Evolutionary conservation across 2,329 filamentous ascomycete species (phyloP), one percentile per base, ranked within the genome.

Genomic region (Penicillium sp.): DNA sequence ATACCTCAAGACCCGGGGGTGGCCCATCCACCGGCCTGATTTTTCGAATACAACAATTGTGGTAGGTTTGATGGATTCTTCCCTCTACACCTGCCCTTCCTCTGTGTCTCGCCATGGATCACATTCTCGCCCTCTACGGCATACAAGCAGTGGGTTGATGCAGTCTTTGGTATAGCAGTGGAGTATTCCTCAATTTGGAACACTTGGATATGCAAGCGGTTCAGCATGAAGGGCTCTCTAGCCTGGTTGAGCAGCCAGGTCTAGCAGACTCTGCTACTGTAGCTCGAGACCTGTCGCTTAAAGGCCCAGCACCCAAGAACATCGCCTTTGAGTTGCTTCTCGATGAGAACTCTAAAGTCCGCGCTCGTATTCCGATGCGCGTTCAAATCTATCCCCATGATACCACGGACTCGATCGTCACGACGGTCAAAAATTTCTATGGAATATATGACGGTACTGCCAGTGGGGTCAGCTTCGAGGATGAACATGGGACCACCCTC

Each of bases 391-490:
- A 88, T 69, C 90, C 90, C 44, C 92, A 97, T 75, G 94, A 99
- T 79, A 92, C 90, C 50, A 97, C 93, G 22, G 93, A 97, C 72
- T 97, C 92, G 35, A 99, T 99, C 77, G 90, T 97, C 61, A 94
- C 91, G 14, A 97, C 94, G 1, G 93, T 97, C 70, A 97, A 96
- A 83, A 97, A 97, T 80, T 97, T 97, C 78, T 97, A 96, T 72
- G 94, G 94, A 58, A 83, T 99, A 64, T 97, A 97, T 73, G 90
- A 93, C 62, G 87, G 84, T 59, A 83, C 85, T 65, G 85, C 85
- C 64, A 88, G 88, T 71, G 92, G 94, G 63, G 88, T 99, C 69
- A 96, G 91, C 77, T 97, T 99, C 69, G 93, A 97, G 77, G 93
- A 97, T 74, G 85, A 90, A 61, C 81, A 88, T 67, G 91, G 90